phyloP scores from a whole-genome alignment of 1,139 yeast genomes.

The Candida neerlandica region DNA sequence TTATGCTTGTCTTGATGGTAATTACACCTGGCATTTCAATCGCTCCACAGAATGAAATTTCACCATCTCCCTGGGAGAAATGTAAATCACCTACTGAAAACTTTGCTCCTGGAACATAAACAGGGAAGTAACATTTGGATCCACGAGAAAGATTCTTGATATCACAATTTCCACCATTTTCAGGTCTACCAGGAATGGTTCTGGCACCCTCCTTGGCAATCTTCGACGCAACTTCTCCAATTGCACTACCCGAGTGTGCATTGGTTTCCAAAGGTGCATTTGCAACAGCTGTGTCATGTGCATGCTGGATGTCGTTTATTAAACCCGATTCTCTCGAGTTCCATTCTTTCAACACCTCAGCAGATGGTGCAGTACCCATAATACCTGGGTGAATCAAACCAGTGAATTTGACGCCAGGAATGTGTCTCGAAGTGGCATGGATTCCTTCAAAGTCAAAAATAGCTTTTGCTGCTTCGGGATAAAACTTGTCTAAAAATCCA shows the following conservation, averaged over 20 bases:
- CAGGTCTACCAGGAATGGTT: slow-evolving; percentile 55
- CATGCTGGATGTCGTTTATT: slow-evolving; percentile 30
- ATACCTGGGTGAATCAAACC: slow-evolving; percentile 53
- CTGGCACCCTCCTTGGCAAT: slow-evolving; percentile 48
- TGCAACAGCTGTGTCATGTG: slow-evolving; percentile 40
- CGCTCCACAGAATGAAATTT: slow-evolving; percentile 55
- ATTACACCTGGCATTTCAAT: slow-evolving; percentile 54
- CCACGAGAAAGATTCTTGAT: slow-evolving; percentile 52
- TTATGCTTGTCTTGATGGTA: slow-evolving; percentile 39
- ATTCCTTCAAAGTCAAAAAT: slow-evolving; percentile 55
- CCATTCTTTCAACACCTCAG: slow-evolving; percentile 45
- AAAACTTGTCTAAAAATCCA: slow-evolving; percentile 48
- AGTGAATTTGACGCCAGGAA: slow-evolving; percentile 49
- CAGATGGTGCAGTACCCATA: slow-evolving; percentile 51
- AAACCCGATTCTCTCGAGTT: slow-evolving; percentile 40
- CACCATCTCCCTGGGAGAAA: slow-evolving; percentile 56
- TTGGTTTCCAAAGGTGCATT: slow-evolving; percentile 37
- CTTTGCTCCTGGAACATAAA: slow-evolving; percentile 49
- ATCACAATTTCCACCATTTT: slow-evolving; percentile 56
- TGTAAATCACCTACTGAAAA: slow-evolving; percentile 52
- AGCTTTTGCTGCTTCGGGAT: slow-evolving; percentile 54
- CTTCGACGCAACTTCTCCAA: slow-evolving; percentile 22
- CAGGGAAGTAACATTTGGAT: slow-evolving; percentile 50
- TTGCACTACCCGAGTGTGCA: slow-evolving; percentile 43
- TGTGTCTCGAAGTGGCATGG: slow-evolving; percentile 48